Conservation (phyloP, 73 alveolate genomes). For the Diophrys appendiculata region DNA sequence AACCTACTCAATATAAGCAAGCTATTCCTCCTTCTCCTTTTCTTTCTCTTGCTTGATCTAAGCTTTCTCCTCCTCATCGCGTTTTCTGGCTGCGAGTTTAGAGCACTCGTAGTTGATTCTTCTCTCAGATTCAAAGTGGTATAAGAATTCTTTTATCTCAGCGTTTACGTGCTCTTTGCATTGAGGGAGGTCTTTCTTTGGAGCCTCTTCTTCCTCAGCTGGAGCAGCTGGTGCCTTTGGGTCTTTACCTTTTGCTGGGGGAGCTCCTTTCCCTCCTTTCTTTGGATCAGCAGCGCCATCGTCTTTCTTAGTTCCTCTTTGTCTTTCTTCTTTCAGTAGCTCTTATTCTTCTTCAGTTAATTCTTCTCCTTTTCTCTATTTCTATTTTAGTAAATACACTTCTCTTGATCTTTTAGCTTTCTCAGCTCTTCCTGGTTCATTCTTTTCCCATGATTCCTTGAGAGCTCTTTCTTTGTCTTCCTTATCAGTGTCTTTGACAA, state of each 20-base stretch:
- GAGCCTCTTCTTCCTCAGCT: conserved; percentile 46
- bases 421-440: conserved; percentile 97
- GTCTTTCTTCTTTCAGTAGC: conserved; percentile 81
- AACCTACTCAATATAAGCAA: conserved; percentile 36
- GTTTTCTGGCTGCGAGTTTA: conserved; percentile 51
- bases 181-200: conserved; percentile 31
- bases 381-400: conserved; percentile 73
- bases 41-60: conserved; percentile 27
- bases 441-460: conserved; percentile 94
- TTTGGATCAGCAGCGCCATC: conserved; percentile 81
- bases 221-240: conserved; percentile 48
- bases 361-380: conserved; percentile 79
- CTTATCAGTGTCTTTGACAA: conserved; percentile 92
- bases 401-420: conserved; percentile 91
- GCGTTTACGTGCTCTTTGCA: conserved; percentile 61
- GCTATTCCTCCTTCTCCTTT: conserved; percentile 32
- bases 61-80: conserved; percentile 43
- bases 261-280: conserved; percentile 70
- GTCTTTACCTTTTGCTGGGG: conserved; percentile 41
- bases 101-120: conserved; percentile 42
- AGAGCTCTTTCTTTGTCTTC: conserved; percentile 96
- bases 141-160: conserved; percentile 53
- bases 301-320: conserved; percentile 74
- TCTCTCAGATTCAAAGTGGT: conserved; percentile 59
- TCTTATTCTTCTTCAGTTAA: conserved; percentile 82